These are phyloP conservation scores for Naganishia sp. DNA, from an alignment of 1,284 basidiomycete species.

Conservation along the genomic window DNA sequence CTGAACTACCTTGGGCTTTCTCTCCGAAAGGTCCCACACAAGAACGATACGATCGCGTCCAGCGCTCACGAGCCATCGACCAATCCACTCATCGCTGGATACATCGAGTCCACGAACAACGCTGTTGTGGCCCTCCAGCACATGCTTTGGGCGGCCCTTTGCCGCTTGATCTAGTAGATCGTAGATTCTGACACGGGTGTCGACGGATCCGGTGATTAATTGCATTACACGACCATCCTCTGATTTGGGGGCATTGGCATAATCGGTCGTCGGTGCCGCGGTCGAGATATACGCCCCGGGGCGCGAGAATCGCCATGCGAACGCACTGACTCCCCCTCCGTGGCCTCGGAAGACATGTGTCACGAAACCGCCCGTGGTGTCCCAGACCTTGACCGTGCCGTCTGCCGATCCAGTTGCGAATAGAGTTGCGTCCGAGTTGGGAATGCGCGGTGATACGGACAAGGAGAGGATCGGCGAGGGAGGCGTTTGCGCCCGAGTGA, in stretches of 20 bases:
- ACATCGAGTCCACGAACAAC: slow-evolving; percentile 85
- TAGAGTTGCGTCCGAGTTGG: slow-evolving; percentile 58
- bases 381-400: slow-evolving; percentile 96
- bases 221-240: slow-evolving; percentile 59
- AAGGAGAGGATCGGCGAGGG: slow-evolving; percentile 91
- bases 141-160: slow-evolving; percentile 67
- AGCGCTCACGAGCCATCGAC: slow-evolving; percentile 81
- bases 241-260: slow-evolving; percentile 45
- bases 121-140: slow-evolving; percentile 87
- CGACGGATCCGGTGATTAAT: slow-evolving; percentile 83
- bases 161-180: slow-evolving; percentile 68
- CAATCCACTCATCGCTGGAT: slow-evolving; percentile 45
- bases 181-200: slow-evolving; percentile 85
- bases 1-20: slow-evolving; percentile 68
- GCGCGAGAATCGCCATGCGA: slow-evolving; percentile 58
- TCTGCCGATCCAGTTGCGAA: slow-evolving; percentile 95
- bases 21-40: slow-evolving; percentile 73
- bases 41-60: slow-evolving; percentile 87
- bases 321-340: slow-evolving; percentile 89
- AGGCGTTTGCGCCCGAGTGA: slow-evolving; percentile 70
- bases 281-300: slow-evolving; percentile 32
- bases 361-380: slow-evolving; percentile 79
- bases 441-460: slow-evolving; percentile 62
- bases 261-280: slow-evolving; percentile 43
- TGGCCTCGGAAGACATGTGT: slow-evolving; percentile 97